A percentile compares a stretch with the other conserved stretches of the same genome.
phyloP scores from a whole-genome alignment of 2,329 filamentous ascomycete species.

The Mycosphaerelloides madeirae region DNA sequence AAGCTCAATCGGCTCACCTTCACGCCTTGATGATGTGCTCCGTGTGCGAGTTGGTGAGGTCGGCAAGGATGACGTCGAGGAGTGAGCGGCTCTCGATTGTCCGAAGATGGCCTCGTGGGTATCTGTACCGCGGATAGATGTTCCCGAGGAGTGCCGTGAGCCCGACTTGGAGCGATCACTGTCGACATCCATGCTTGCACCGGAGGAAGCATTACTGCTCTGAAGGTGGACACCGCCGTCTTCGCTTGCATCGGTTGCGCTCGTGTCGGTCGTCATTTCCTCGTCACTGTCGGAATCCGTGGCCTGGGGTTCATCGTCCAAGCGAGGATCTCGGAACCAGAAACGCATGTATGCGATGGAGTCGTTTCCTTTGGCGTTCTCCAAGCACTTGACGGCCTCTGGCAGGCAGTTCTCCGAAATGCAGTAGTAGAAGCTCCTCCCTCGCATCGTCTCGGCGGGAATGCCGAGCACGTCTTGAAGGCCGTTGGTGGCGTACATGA shows the following conservation, averaged over 20 bases:
- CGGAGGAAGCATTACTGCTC: conserved; percentile 20
- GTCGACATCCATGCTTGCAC: conserved; percentile 16
- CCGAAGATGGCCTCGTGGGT: conserved; percentile 45
- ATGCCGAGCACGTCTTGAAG: conserved; percentile 72
- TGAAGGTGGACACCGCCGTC: conserved; percentile 48
- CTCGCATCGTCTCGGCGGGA: conserved; percentile 61
- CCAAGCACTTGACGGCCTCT: conserved; percentile 72
- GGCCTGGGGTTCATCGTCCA: conserved; percentile 36
- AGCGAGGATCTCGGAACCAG: conserved; percentile 71
- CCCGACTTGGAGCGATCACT: conserved; percentile 15
- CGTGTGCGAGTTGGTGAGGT: conserved; percentile 26
- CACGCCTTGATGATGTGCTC: conserved; percentile 14
- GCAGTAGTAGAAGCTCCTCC: conserved; percentile 81
- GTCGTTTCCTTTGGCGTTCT: conserved; percentile 83
- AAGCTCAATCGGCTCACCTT: conserved; percentile 57
- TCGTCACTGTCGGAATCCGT: conserved; percentile 39
- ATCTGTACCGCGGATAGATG: conserved; percentile 38
- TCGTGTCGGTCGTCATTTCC: conserved; percentile 42
- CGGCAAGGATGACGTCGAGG: conserved; percentile 31
- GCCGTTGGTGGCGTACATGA: conserved; percentile 82
- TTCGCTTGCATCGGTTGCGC: conserved; percentile 42
- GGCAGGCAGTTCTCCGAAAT: conserved; percentile 72
- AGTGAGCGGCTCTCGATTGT: conserved; percentile 33
- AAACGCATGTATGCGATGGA: conserved; percentile 87
- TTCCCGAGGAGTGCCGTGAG: conserved; percentile 42